Evolutionary conservation across 2,329 filamentous ascomycete species (phyloP).

Genomic region (Aspergillus carbonarius): DNA sequence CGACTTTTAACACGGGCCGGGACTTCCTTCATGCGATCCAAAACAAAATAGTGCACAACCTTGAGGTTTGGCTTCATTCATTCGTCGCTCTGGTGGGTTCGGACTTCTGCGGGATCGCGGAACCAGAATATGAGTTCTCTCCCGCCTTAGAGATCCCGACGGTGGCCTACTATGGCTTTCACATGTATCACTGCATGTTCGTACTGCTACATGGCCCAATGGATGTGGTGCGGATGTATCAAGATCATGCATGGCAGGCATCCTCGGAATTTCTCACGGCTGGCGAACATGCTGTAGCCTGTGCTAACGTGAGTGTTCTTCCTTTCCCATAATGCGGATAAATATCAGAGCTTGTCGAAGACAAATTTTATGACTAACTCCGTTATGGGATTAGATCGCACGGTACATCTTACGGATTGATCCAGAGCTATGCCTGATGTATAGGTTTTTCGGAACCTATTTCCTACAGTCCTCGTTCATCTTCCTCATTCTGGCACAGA

Average conservation of each 20-base stretch:
- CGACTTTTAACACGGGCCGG: background rate
- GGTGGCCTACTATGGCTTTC: constrained; percentile 3
- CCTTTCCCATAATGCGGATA: too few species aligned
- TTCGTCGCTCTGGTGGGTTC: background rate
- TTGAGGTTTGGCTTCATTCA: background rate
- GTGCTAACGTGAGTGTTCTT: background rate
- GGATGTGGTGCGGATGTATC: constrained; percentile 5
- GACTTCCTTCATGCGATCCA: background rate
- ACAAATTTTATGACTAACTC: too few species aligned
- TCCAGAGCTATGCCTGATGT: background rate
- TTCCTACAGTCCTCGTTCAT: constrained; percentile 3
- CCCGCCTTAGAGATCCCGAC: background rate
- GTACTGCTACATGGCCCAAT: background rate
- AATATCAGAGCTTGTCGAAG: background rate
- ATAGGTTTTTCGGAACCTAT: constrained; percentile 1
- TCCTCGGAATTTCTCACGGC: background rate
- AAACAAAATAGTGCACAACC: background rate
- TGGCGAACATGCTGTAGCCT: constrained; percentile 1
- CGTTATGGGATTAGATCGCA: background rate
- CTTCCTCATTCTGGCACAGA: constrained; percentile 3
- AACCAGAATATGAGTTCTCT: background rate
- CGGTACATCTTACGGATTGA: background rate
- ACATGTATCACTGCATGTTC: constrained; percentile 7
- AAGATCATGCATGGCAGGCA: constrained; percentile 1
- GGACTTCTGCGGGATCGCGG: background rate